These are phyloP conservation scores for Paramecium biaurelia DNA, from an alignment of 73 alveolate species.

Conservation along the genomic window DNA sequence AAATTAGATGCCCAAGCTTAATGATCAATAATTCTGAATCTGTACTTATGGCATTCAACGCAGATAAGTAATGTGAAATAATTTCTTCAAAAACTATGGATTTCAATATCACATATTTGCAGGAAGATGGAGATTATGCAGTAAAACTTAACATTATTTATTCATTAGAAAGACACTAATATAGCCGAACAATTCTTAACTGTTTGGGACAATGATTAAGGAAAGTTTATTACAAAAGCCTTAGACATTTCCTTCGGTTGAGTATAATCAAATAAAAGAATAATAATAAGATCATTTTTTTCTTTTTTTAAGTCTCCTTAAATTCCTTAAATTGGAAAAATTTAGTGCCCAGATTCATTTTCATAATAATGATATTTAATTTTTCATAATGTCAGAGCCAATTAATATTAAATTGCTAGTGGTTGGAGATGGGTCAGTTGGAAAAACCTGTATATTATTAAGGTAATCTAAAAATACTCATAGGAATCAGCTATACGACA, in stretches of 20 bases:
- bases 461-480: constrained; percentile 10
- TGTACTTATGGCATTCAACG: not conserved
- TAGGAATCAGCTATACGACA: constrained; percentile 48
- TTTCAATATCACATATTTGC: not conserved
- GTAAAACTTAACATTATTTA: not conserved
- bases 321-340: not conserved
- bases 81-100: constrained; percentile 52
- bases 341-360: not conserved
- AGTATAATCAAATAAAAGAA: not conserved
- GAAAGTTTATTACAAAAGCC: constrained; percentile 13
- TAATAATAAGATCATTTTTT: not conserved
- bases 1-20: constrained; percentile 39
- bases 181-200: constrained; percentile 7
- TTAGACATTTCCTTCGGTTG: constrained; percentile 33
- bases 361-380: not conserved
- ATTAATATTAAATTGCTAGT: constrained; percentile 64
- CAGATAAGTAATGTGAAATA: not conserved
- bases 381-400: not conserved
- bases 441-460: constrained; percentile 72
- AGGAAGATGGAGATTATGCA: constrained; percentile 40
- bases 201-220: not conserved
- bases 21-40: constrained; percentile 18
- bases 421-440: constrained; percentile 82
- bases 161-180: constrained; percentile 15
- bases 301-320: not conserved